Percentiles rank a stretch among this genome's conserved stretches.
phyloP scores from a whole-genome alignment of 1,284 basidiomycete species.

The Austroboletus novae-zelandiae region DNA sequence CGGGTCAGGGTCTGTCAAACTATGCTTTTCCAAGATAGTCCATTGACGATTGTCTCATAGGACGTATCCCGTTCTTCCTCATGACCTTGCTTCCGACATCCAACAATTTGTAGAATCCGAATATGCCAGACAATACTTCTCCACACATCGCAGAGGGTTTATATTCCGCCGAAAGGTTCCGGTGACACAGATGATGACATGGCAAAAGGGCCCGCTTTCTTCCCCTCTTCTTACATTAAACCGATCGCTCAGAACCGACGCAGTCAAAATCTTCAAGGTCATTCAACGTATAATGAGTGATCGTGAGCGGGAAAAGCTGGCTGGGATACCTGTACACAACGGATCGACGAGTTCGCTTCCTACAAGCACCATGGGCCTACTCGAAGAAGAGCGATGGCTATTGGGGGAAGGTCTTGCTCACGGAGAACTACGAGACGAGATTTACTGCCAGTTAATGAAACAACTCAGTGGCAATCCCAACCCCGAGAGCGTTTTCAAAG shows the following conservation, averaged over 20 bases:
- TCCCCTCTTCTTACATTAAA: slow-evolving; percentile 74
- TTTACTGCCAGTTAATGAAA: slow-evolving; percentile 90
- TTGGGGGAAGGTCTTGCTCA: slow-evolving; percentile 74
- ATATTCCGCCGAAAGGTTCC: slow-evolving; percentile 80
- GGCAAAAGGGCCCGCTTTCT: slow-evolving; percentile 77
- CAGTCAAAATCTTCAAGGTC: slow-evolving; percentile 82
- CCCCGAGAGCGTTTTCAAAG: slow-evolving; percentile 80
- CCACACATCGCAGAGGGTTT: slow-evolving; percentile 82
- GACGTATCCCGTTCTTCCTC: slow-evolving; percentile 57
- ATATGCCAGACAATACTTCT: slow-evolving; percentile 84
- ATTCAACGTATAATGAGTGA: slow-evolving; percentile 93
- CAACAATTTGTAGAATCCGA: slow-evolving; percentile 81
- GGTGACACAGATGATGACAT: slow-evolving; percentile 81
- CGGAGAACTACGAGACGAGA: slow-evolving; percentile 85
- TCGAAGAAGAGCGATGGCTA: slow-evolving; percentile 87
- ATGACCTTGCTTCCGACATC: slow-evolving; percentile 77
- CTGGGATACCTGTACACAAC: slow-evolving; percentile 48
- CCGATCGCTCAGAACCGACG: slow-evolving; percentile 67
- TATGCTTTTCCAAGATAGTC: background rate
- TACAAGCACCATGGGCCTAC: slow-evolving; percentile 40
- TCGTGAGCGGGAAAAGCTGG: slow-evolving; percentile 65
- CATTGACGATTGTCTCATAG: slow-evolving; percentile 14
- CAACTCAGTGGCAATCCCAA: slow-evolving; percentile 82
- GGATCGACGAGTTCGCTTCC: slow-evolving; percentile 55
- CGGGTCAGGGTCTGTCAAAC: slow-evolving; percentile 57